phyloP scores from a whole-genome alignment of 2,329 filamentous ascomycete genomes.

The Cercospora nicotianae region DNA sequence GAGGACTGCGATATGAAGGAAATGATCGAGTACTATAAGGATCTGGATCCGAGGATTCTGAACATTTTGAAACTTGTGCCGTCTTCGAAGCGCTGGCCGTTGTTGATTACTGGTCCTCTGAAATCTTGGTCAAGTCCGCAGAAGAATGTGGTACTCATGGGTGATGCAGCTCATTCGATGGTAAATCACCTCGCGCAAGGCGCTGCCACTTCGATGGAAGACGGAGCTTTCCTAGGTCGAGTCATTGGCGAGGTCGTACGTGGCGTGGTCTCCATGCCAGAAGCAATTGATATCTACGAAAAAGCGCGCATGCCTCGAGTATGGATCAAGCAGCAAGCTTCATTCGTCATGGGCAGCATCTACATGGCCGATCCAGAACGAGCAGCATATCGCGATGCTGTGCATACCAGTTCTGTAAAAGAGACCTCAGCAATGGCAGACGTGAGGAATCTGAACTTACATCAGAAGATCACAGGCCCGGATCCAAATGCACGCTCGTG shows the following conservation, averaged over 20 bases:
- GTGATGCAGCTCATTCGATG: conserved; percentile 45
- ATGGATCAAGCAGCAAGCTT: conserved; percentile 45
- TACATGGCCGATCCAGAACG: conserved; percentile 38
- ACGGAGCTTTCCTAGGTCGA: conserved; percentile 44
- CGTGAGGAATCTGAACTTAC: conserved; percentile 40
- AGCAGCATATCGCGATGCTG: conserved; percentile 19
- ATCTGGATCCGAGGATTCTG: conserved; percentile 47
- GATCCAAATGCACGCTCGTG: conserved; percentile 37
- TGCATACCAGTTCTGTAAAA: neutral
- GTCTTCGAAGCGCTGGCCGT: conserved; percentile 42
- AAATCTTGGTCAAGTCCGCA: conserved; percentile 43
- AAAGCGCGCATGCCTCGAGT: conserved; percentile 45
- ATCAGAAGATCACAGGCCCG: conserved; percentile 21
- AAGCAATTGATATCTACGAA: conserved; percentile 44
- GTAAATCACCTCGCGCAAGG: conserved; percentile 49
- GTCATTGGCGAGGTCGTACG: conserved; percentile 40
- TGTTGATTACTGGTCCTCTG: conserved; percentile 45
- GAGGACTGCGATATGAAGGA: conserved; percentile 45
- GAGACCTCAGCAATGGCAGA: conserved; percentile 29
- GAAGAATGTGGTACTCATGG: conserved; percentile 47
- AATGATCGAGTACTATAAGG: conserved; percentile 45
- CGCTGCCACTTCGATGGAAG: conserved; percentile 48
- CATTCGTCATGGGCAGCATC: conserved; percentile 39
- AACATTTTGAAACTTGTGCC: conserved; percentile 42
- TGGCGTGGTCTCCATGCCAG: conserved; percentile 37